Conservation (phyloP, 306 rosid species). For the Rosa persica region DNA sequence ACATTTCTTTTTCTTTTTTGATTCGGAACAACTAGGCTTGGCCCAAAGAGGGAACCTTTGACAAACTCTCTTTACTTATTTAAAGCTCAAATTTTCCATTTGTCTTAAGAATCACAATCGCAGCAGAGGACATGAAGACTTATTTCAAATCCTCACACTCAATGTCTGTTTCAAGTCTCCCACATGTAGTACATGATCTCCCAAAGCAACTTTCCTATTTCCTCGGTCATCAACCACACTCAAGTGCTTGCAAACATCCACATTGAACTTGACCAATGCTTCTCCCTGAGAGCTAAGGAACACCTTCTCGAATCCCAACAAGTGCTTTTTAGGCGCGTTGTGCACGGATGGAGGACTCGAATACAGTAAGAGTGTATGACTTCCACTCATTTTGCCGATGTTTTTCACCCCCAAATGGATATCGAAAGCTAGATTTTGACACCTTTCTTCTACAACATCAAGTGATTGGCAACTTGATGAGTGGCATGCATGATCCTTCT, state of each 20-base stretch:
- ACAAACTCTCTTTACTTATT: constrained; percentile 33
- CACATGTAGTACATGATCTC: constrained; percentile 75
- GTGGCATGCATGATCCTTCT: constrained; percentile 60
- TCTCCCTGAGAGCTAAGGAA: constrained; percentile 45
- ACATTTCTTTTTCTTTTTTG: background rate
- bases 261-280: constrained; percentile 57
- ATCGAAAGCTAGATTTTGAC: constrained; percentile 62
- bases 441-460: constrained; percentile 51
- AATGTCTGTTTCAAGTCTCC: constrained; percentile 76
- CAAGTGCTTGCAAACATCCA: constrained; percentile 87
- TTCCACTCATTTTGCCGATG: constrained; percentile 53
- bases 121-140: constrained; percentile 36
- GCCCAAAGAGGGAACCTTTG: constrained; percentile 6
- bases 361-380: constrained; percentile 70
- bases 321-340: constrained; percentile 77
- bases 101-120: constrained; percentile 10
- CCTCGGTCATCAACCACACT: constrained; percentile 86
- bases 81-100: constrained; percentile 13
- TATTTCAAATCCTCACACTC: constrained; percentile 67
- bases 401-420: constrained; percentile 67
- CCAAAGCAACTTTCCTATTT: constrained; percentile 69
- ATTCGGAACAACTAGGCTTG: background rate
- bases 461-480: constrained; percentile 71
- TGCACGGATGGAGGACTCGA: constrained; percentile 72
- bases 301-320: constrained; percentile 76